These are phyloP conservation scores for Rubus idaeus DNA, from an alignment of 306 rosid species.

Conservation along the genomic window DNA sequence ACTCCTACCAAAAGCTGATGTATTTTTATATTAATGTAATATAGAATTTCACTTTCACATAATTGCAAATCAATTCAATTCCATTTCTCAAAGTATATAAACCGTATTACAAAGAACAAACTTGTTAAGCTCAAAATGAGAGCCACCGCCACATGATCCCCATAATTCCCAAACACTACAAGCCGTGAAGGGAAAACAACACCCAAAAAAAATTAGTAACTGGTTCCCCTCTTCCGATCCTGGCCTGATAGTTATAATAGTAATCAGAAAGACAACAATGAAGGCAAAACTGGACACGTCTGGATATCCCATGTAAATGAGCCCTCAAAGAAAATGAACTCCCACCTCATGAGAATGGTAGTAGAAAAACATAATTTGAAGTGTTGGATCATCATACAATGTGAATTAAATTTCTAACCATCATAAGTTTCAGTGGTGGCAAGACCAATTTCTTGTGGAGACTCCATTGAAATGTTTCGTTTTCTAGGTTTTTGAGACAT, in stretches of 20 bases:
- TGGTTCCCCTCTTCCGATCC: conserved; percentile 5
- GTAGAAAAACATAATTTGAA: conserved; percentile 9
- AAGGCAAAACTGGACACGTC: conserved; percentile 31
- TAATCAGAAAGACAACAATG: conserved; percentile 12
- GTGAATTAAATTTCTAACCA: conserved; percentile 20
- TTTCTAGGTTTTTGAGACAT: conserved; percentile 27
- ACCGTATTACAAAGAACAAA: conserved; percentile 27
- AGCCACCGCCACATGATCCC: conserved; percentile 13
- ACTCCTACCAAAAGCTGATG: no score
- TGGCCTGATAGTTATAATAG: conserved; percentile 3
- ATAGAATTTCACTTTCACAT: background rate
- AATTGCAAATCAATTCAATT: conserved; percentile 15
- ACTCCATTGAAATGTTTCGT: conserved; percentile 30
- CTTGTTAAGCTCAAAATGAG: conserved; percentile 7
- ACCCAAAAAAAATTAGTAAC: conserved; percentile 18
- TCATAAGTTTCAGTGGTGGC: conserved; percentile 12
- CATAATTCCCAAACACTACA: conserved; percentile 15
- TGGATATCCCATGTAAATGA: conserved; percentile 30
- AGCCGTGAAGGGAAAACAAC: conserved; percentile 8
- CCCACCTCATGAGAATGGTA: conserved; percentile 18
- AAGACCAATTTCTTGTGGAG: conserved; percentile 21
- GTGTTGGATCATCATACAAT: conserved; percentile 21
- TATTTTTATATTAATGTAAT: no score
- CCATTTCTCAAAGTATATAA: conserved; percentile 23
- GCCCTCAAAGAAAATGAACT: conserved; percentile 26